Conservation (phyloP, 2,329 filamentous ascomycete species). For the Mycosphaerelloides madeirae region DNA sequence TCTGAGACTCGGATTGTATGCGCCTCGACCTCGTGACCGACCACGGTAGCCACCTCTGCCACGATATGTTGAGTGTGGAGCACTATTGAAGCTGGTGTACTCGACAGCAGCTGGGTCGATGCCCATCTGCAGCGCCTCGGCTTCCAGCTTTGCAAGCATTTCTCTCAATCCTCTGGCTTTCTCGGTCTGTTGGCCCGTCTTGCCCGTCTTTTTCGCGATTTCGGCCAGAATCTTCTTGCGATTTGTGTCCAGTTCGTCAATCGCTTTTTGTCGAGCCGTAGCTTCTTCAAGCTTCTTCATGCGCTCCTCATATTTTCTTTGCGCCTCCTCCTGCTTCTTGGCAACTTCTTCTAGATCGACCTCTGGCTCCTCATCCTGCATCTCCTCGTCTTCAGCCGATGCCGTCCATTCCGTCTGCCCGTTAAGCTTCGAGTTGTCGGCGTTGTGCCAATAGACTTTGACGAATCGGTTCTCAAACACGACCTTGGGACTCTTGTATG, state of each 20-base stretch:
- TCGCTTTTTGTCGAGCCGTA: constrained; percentile 51
- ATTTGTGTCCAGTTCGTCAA: constrained; percentile 57
- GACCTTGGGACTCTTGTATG: constrained; percentile 71
- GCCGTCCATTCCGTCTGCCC: constrained; percentile 9
- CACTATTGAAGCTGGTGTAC: constrained; percentile 19
- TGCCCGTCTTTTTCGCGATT: constrained; percentile 52
- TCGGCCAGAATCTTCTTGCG: constrained; percentile 62
- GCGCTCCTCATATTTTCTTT: constrained; percentile 64
- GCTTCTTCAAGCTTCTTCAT: constrained; percentile 59
- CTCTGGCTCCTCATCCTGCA: constrained; percentile 45
- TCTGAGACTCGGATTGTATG: constrained; percentile 41
- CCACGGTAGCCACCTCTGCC: constrained; percentile 25
- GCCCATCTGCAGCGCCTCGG: constrained; percentile 65
- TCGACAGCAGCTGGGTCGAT: constrained; percentile 54
- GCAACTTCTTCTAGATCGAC: constrained; percentile 67
- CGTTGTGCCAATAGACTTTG: constrained; percentile 73
- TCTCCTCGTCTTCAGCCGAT: constrained; percentile 12
- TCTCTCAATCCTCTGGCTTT: constrained; percentile 64
- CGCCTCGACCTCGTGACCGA: constrained; percentile 36
- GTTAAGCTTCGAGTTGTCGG: constrained; percentile 27
- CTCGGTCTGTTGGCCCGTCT: constrained; percentile 31
- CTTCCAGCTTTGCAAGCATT: constrained; percentile 67
- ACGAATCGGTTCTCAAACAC: constrained; percentile 84
- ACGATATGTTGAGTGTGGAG: constrained; percentile 9
- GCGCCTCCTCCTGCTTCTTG: constrained; percentile 65